Percentiles rank a stretch among this genome's conserved stretches.
Evolutionary conservation across 768 basidiomycete genomes (phyloP).

Genomic region (Gymnopilus dilepis): DNA sequence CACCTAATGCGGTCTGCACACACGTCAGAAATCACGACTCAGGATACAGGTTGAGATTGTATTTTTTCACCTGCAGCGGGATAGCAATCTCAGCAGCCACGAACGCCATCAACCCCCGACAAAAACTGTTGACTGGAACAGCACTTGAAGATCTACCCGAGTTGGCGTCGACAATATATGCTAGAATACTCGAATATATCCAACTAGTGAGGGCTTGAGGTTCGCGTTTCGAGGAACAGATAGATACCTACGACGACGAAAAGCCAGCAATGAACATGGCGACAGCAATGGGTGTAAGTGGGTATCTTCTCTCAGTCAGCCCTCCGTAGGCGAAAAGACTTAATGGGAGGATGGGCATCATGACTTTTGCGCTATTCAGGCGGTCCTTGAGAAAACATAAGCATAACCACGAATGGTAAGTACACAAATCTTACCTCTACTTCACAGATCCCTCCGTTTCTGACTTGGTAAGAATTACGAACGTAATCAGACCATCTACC

Average conservation of each 20-base stretch:
- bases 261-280: constrained; percentile 7
- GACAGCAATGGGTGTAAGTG: constrained; percentile 9
- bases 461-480: neutral
- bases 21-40: neutral
- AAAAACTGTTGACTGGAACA: constrained; percentile 23
- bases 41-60: too few species aligned
- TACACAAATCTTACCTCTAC: neutral
- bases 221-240: neutral
- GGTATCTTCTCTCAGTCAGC: constrained; percentile 13
- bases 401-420: neutral
- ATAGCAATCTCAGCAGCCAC: constrained; percentile 61
- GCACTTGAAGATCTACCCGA: constrained; percentile 26
- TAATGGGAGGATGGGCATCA: constrained; percentile 16
- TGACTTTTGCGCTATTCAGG: constrained; percentile 14
- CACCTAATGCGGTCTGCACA: constrained; percentile 6
- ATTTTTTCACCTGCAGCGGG: constrained; percentile 71
- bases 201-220: neutral
- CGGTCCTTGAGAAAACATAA: constrained; percentile 1
- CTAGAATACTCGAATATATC: constrained; percentile 25
- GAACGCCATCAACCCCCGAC: constrained; percentile 23
- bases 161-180: constrained; percentile 27
- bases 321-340: constrained; percentile 16
- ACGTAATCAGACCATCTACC: neutral
- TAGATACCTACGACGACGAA: neutral
- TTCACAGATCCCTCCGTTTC: neutral